Base-by-base conservation (phyloP, 2,329 filamentous ascomycete species). In the Anthostomella pinea region DNA sequence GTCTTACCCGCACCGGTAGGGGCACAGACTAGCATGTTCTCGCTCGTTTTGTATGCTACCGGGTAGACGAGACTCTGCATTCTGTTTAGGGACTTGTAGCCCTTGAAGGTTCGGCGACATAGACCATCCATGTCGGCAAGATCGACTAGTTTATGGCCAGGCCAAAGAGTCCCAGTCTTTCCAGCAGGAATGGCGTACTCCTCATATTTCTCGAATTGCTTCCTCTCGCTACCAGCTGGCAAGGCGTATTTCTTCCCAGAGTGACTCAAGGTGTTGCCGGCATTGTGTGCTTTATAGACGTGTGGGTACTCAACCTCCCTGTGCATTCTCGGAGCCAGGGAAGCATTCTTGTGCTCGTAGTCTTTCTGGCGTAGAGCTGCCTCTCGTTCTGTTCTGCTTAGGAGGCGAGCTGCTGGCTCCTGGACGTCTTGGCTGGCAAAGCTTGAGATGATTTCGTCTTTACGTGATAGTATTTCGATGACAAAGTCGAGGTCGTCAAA, bases 1-100 rank as follows among this genome's bases (percentile, higher is more conserved):
- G 93, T 98, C 75, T 98, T 98, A 79, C 93, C 93, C 43, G 90
- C 90, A 79, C 93, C 93, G 35, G 93, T 98, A 4, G 93, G 93
- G 15, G 93, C 93, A 63, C 93, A 98, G 41, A 98, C 94, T 33
- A 98, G 78, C 91, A 98, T 96, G 52, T 98, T 98, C 65, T 98
- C 93, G 56, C 82, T 95, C 2, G 88, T 96, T 60, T 84, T 87
- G 66, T 98, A 97, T 0, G 90, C 93, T 5, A 98, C 87, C 1
- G 89, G 89, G 54, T 95, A 95, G 0, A 97, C 87, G 30, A 98
- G 72, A 60, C 90, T 97, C 67, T 98, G 93, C 94, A 98, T 98
- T 18, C 94, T 84, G 57, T 98, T 98, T 41, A 98, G 75, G 3
- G 85, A 68, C 64, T 90, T 91, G 70, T 98, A 98, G 0, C 90